These are phyloP conservation scores for Ochetophila trinervis DNA, from an alignment of 306 rosid species.

Conservation along the genomic window DNA sequence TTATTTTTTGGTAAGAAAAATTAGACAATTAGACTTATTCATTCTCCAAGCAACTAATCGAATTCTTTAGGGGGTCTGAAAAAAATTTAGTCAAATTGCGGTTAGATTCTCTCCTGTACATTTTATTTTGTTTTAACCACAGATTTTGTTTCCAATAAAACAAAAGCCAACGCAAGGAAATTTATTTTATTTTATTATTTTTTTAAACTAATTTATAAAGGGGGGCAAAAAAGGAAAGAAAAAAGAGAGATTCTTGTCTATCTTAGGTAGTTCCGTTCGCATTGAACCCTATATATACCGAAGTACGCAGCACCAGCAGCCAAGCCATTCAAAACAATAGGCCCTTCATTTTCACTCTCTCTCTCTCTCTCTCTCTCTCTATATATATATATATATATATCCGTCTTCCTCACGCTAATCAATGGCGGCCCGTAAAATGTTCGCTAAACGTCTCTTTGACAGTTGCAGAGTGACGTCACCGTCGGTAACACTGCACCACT, in stretches of 20 bases:
- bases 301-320: neutral
- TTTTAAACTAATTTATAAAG: neutral
- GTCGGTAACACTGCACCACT: neutral
- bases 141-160: conserved; percentile 3
- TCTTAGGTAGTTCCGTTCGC: conserved; percentile 3
- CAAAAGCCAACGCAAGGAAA: neutral
- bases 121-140: neutral
- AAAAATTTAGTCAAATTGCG: no score
- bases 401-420: neutral
- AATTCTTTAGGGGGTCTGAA: no score
- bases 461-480: conserved; percentile 23
- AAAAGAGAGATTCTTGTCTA: conserved; percentile 5
- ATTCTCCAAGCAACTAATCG: no score
- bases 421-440: conserved; percentile 67
- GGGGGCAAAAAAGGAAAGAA: neutral
- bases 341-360: conserved; percentile 4
- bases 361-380: conserved; percentile 4
- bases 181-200: neutral
- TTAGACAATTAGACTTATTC: no score
- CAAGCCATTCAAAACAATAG: neutral
- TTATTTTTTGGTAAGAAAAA: no score
- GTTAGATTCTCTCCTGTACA: no score
- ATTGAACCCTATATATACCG: conserved; percentile 30
- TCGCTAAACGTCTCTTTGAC: conserved; percentile 35
- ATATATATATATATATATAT: no score